A percentile compares a stretch with the other conserved stretches of the same genome.
Evolutionary conservation across 1,284 basidiomycete species (phyloP).

Genomic region (Clitocybe nebularis): DNA sequence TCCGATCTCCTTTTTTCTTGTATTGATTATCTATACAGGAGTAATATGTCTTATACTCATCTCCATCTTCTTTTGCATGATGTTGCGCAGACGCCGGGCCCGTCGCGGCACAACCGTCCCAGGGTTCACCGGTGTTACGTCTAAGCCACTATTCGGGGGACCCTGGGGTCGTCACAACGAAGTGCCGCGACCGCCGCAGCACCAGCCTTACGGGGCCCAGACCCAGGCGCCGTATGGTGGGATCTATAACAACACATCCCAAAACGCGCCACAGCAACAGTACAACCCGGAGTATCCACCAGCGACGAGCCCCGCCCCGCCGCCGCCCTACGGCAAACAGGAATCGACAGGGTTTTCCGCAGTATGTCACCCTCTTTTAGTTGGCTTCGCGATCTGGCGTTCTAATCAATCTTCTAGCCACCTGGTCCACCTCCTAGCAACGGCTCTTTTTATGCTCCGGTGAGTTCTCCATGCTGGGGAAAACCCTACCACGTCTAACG

Average conservation of each 20-base stretch:
- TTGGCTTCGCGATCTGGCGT: no score
- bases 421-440: not conserved
- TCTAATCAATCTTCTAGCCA: not conserved
- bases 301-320: not conserved
- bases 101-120: not conserved
- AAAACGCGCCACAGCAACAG: not conserved
- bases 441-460: not conserved
- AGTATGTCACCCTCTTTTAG: no score
- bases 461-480: not conserved
- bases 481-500: not conserved
- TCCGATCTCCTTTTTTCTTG: not conserved
- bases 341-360: not conserved
- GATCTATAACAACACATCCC: not conserved
- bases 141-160: not conserved
- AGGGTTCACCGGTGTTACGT: not conserved
- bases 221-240: no score
- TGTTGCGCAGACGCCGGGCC: not conserved
- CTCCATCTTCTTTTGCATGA: not conserved
- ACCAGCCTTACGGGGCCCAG: not conserved
- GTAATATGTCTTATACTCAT: not conserved
- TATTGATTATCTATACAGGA: not conserved
- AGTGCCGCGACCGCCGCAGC: not conserved
- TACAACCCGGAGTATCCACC: conserved; percentile 1
- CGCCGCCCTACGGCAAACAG: not conserved
- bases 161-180: conserved; percentile 1